These are phyloP conservation scores for Suhomyces emberorum DNA, from an alignment of 805 yeast genomes.

Conservation along the genomic window DNA sequence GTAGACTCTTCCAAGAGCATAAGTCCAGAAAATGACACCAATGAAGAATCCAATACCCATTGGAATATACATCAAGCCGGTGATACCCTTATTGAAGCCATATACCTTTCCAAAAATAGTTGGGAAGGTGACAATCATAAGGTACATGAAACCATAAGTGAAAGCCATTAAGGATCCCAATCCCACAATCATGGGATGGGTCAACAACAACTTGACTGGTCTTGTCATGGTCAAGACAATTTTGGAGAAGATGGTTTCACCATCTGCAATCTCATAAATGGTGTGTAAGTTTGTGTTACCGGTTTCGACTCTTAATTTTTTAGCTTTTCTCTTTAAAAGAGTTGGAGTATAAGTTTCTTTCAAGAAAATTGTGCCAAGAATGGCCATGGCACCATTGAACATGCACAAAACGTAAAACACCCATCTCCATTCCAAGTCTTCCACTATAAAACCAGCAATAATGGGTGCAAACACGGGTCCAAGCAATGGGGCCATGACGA, in stretches of 20 bases:
- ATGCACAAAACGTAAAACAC: slow-evolving; percentile 57
- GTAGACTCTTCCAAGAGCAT: slow-evolving; percentile 40
- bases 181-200: slow-evolving; percentile 63
- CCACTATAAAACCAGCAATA: slow-evolving; percentile 54
- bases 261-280: slow-evolving; percentile 57
- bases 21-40: slow-evolving; percentile 51
- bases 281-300: slow-evolving; percentile 58
- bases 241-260: slow-evolving; percentile 39
- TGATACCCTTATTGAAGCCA: slow-evolving; percentile 44
- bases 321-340: slow-evolving; percentile 46
- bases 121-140: slow-evolving; percentile 61
- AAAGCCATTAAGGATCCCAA: slow-evolving; percentile 64
- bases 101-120: slow-evolving; percentile 45
- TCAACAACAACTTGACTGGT: slow-evolving; percentile 49
- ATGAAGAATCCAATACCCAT: slow-evolving; percentile 52
- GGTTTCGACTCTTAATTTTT: slow-evolving; percentile 45
- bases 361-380: slow-evolving; percentile 45
- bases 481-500: slow-evolving; percentile 58
- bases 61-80: slow-evolving; percentile 59
- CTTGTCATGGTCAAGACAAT: slow-evolving; percentile 48
- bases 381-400: slow-evolving; percentile 49
- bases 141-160: slow-evolving; percentile 63
- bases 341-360: slow-evolving; percentile 61
- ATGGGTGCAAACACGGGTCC: slow-evolving; percentile 71
- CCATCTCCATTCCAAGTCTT: slow-evolving; percentile 62